Conservation (phyloP, 2,329 filamentous ascomycete genomes). For the Aspergillus chevalieri region DNA sequence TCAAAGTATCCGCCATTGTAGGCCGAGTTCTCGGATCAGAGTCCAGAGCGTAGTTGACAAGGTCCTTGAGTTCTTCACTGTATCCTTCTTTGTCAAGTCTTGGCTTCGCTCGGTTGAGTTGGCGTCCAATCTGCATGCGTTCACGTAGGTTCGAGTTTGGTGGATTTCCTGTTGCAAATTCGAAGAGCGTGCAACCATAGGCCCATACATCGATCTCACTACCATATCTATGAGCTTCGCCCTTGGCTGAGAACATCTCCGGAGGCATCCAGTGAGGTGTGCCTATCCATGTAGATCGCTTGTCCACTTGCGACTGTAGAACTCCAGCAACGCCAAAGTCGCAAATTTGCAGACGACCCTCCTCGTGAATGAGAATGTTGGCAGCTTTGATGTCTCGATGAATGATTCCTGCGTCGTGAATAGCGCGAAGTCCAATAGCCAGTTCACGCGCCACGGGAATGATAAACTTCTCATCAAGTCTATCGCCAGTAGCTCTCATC, state of each 20-base stretch:
- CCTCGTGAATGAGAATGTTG: conserved; percentile 59
- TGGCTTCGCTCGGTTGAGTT: conserved; percentile 37
- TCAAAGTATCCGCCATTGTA: conserved; percentile 41
- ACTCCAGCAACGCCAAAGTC: conserved; percentile 63
- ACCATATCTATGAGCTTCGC: conserved; percentile 40
- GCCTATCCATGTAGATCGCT: conserved; percentile 59
- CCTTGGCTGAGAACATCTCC: conserved; percentile 46
- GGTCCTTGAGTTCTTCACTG: conserved; percentile 40
- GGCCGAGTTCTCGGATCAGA: conserved; percentile 41
- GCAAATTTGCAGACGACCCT: conserved; percentile 57
- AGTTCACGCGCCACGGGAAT: conserved; percentile 60
- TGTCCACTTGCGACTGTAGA: conserved; percentile 54
- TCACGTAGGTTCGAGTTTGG: conserved; percentile 44
- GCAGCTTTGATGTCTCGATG: conserved; percentile 62
- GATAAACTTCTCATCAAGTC: conserved; percentile 56
- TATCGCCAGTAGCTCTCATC: conserved; percentile 46
- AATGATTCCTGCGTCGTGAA: conserved; percentile 60
- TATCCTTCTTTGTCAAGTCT: conserved; percentile 39
- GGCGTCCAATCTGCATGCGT: conserved; percentile 42
- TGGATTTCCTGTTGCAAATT: conserved; percentile 45
- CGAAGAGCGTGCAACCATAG: conserved; percentile 45
- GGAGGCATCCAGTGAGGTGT: conserved; percentile 64
- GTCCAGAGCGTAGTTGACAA: conserved; percentile 41
- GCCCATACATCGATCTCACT: conserved; percentile 49
- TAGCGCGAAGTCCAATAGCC: conserved; percentile 54